Base-by-base conservation (phyloP, 331 rosid genomes). In the Acacia concinna region DNA sequence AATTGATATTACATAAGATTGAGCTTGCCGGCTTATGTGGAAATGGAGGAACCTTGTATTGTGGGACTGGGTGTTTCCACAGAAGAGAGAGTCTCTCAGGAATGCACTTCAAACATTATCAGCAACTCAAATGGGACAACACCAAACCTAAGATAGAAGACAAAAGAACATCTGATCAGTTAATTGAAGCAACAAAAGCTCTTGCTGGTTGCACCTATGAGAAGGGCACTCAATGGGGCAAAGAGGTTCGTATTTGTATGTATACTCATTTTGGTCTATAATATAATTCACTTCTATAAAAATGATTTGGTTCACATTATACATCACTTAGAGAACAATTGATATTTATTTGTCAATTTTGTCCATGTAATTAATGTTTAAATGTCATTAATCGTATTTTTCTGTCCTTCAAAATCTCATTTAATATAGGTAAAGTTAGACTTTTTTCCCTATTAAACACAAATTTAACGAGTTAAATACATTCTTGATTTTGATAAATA, bases 21-120 rank as follows among this genome's bases (percentile, higher is more conserved):
- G 91, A 91, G 71, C 80, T 81, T 27, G 81, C 86, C 32, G 89
- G 91, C 11, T 0, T 85, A 21, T 74, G 81, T 70, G 93, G 97
- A 47, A 73, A 79, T 68, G 93, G 85, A 31, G 86, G 86, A n/a
- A 74, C 94, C n/a, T 21, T 89, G 79, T 93, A 84, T 60, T 78
- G 88, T 72, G 97, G 97, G 65, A 89, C 94, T 12, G 91, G 91
- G 28, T 89, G 97, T 56, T 87, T 93, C 63, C 97, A 93, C 82
- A 34, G 94, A 73, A 88, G 94, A 84, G 90, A 86, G 43, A 81
- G 88, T 77, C 82, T 93, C 0, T 47, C 74, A 3, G 94, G 97
- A 57, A 71, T 80, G 71, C 72, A 77, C 59, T 41, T 78, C 15
- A 78, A 77, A 76, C 88, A 75, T 77, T 52, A 57, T 27, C 8